phyloP scores from a whole-genome alignment of 768 basidiomycete species.

The Leccinum aurantiacum region DNA sequence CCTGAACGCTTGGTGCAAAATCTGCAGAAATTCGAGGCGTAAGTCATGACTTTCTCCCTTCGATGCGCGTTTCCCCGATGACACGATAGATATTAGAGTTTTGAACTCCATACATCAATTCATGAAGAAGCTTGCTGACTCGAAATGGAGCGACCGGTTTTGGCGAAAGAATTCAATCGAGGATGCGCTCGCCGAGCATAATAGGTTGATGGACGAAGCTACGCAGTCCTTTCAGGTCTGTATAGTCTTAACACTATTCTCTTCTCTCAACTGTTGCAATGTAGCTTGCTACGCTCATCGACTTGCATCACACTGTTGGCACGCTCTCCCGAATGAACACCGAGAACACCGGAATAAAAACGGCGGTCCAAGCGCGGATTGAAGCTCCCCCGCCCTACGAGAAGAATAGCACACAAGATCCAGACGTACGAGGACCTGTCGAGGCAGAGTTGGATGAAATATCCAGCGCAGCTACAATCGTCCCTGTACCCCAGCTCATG shows the following conservation, averaged over 20 bases:
- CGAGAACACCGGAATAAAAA: neutral
- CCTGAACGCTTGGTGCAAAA: constrained; percentile 41
- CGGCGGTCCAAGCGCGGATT: neutral
- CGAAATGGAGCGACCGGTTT: constrained; percentile 43
- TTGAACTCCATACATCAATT: constrained; percentile 40
- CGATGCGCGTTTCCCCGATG: neutral
- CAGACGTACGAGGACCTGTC: neutral
- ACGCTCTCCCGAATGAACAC: constrained; percentile 13
- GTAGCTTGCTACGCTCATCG: constrained; percentile 47
- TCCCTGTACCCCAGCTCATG: constrained; percentile 3
- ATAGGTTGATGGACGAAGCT: constrained; percentile 42
- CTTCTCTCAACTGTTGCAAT: neutral
- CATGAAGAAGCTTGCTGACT: constrained; percentile 39
- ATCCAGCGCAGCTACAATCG: neutral
- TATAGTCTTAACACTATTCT: neutral
- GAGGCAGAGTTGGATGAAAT: neutral
- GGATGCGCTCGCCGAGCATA: constrained; percentile 35
- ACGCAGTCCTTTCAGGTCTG: constrained; percentile 47
- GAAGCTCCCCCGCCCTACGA: constrained; percentile 25
- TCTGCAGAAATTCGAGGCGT: constrained; percentile 43
- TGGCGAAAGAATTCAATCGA: constrained; percentile 43
- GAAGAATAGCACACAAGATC: constrained; percentile 2
- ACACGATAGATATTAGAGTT: constrained; percentile 30
- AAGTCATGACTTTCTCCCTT: constrained; percentile 7
- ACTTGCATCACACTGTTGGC: constrained; percentile 44